Evolutionary conservation across 192 early-diverging fungal genomes (phyloP), one percentile per base, ranked within the genome.

Genomic region (Diversispora epigaea): DNA sequence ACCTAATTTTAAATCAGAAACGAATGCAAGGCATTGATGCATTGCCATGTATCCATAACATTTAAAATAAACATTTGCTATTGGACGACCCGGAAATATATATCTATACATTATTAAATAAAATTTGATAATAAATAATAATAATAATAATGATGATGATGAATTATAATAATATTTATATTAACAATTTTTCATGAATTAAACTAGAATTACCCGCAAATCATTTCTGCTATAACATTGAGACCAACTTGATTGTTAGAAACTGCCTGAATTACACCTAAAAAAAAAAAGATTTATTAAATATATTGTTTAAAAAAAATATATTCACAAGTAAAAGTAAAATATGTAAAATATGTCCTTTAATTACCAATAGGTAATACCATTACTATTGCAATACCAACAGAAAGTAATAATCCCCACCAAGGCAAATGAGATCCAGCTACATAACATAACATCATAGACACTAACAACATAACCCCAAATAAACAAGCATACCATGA

Each of bases 1-100:
- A 72, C 89, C 89, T 11, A 94, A 80, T 76, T 95, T 95, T n/a
- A 95, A 79, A 79, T 94, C 92, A 41, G 67, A 39, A 6, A 90
- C 76, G 40, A 96, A 89, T 25, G 84, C 84, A 43, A 96, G 77
- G 49, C 89, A 90, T 82, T 98, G 95, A n/a, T 84, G 79, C 82
- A 93, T 84, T 5, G 89, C 83, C 66, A 82, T 82, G 66, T 82
- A 83, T 44, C 84, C 82, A 41, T 84, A 78, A 19, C 82, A 83
- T 82, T 91, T 91, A 83, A 90, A 91, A 17, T 79, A 79, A 63
- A 89, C 83, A 67, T 82, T 84, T 17, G 76, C 80, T 11, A 86
- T 63, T 39, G 85, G 84, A 58, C 80, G 78, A 39, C 89, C 89
- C n/a, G 90, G 88, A 56, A 82, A 73, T 44, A 88, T 81, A 72